Base-by-base conservation (phyloP, 106 monocot genomes). In the Acorus calamus region DNA sequence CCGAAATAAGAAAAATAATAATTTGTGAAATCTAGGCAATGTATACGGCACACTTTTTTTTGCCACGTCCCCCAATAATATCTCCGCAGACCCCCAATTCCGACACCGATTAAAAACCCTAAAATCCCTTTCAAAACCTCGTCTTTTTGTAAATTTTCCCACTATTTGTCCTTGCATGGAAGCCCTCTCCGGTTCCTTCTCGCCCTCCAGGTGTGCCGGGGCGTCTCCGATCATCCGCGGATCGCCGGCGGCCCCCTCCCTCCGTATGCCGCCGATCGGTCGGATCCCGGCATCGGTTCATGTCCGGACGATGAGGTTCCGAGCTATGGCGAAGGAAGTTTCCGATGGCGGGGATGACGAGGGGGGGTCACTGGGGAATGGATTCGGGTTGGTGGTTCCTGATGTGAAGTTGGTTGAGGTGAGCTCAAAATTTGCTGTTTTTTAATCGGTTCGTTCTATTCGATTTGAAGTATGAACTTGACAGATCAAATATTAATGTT, bases 281-380 rank as follows among this genome's bases (percentile, higher is more conserved):
- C 64, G 60, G n/a, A 8, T 50, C 3, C 49, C 55, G 28, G 28
- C 28, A 28, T 28, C 28, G 28, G 28, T 28, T 28, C 28, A 28
- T 28, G 28, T 28, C 28, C 28, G 28, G 54, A 8, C 10, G 53
- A 44, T 7, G 61, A 44, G 59, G 44, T 11, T 55, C 55, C 49
- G 50, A 3, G 63, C 58, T 3, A 8, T 11, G 5, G 42, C 55
- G 7, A 2, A 56, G 28, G 71, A 60, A 8, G 60, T 59, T 6
- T 64, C 73, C 10, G 59, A 55, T 14, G 63, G 68, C 49, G 68
- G 66, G n/a, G 62, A 56, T 2, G 68, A 4, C 4, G 73, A 62
- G 13, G 49, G 53, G 8, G 49, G 54, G 12, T 53, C 41, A 6
- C 9, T 7, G 43, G 49, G 53, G 8, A 59, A 56, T 54, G 56